Conservation (phyloP, 2,329 filamentous ascomycete species). For the Ceratocystiopsis minuta region DNA sequence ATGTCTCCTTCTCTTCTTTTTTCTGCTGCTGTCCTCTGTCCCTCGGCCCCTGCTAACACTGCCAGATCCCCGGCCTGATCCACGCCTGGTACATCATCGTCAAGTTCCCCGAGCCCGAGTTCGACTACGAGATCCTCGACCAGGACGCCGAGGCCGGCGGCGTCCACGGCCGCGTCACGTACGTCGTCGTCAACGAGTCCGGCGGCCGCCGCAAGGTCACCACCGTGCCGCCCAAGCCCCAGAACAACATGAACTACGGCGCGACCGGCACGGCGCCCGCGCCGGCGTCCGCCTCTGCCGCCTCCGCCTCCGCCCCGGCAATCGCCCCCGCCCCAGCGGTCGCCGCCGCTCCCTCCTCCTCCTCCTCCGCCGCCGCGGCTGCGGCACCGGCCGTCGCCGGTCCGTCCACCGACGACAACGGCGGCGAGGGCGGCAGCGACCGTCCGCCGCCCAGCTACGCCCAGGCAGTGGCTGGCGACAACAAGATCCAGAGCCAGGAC, state of each 20-base stretch:
- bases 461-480: constrained; percentile 73
- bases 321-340: constrained; percentile 7
- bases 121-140: constrained; percentile 48
- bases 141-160: constrained; percentile 30
- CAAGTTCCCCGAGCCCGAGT: constrained; percentile 60
- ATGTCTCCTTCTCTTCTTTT: constrained; percentile 11
- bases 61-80: constrained; percentile 64
- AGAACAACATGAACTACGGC: constrained; percentile 28
- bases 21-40: neutral
- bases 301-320: constrained; percentile 17
- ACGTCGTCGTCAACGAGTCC: constrained; percentile 46
- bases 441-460: constrained; percentile 67
- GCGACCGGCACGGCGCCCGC: constrained; percentile 14
- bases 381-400: constrained; percentile 12
- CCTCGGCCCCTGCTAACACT: too few relatives aligned
- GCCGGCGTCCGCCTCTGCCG: constrained; percentile 11
- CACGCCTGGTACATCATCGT: constrained; percentile 98
- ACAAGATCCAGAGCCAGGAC: constrained; percentile 67
- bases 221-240: constrained; percentile 14
- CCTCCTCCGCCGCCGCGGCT: constrained; percentile 8
- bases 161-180: constrained; percentile 41
- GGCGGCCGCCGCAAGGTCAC: constrained; percentile 1
- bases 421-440: constrained; percentile 26
- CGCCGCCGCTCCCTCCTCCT: constrained; percentile 12
- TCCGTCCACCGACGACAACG: constrained; percentile 13